Conservation (phyloP, 345 rosid species). For the Adansonia digitata region DNA sequence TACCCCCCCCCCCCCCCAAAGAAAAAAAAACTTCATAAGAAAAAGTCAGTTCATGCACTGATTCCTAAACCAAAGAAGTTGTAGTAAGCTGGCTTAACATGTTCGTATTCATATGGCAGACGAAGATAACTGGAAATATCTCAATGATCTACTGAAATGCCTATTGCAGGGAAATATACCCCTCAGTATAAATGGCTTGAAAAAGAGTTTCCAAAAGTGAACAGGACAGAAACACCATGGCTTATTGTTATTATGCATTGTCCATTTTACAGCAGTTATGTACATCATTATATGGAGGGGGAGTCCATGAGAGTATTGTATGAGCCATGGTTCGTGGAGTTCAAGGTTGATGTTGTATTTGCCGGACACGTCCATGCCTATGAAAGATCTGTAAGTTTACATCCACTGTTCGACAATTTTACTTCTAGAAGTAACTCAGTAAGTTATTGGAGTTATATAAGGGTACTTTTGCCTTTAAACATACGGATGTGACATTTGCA, state of each 20-base stretch:
- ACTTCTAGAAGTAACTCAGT: not conserved
- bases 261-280: slow-evolving; percentile 1
- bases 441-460: not conserved
- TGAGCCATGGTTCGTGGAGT: slow-evolving; percentile 1
- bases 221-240: slow-evolving; percentile 6
- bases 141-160: not conserved
- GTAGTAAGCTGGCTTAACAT: not conserved
- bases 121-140: not conserved
- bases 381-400: slow-evolving; percentile 4
- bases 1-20: too few species aligned
- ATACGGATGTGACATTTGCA: not conserved
- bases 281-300: slow-evolving; percentile 8
- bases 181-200: slow-evolving; percentile 10
- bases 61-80: not conserved
- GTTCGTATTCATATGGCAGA: not conserved
- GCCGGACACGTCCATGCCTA: slow-evolving; percentile 12
- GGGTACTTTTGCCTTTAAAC: not conserved
- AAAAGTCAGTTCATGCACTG: not conserved
- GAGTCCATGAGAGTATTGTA: not conserved
- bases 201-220: not conserved
- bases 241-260: slow-evolving; percentile 7
- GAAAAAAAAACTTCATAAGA: not conserved
- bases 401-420: not conserved
- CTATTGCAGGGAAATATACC: not conserved
- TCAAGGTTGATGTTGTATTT: slow-evolving; percentile 8